Evolutionary conservation across 257 asterid species (phyloP).

Genomic region (Fraxinus americana): DNA sequence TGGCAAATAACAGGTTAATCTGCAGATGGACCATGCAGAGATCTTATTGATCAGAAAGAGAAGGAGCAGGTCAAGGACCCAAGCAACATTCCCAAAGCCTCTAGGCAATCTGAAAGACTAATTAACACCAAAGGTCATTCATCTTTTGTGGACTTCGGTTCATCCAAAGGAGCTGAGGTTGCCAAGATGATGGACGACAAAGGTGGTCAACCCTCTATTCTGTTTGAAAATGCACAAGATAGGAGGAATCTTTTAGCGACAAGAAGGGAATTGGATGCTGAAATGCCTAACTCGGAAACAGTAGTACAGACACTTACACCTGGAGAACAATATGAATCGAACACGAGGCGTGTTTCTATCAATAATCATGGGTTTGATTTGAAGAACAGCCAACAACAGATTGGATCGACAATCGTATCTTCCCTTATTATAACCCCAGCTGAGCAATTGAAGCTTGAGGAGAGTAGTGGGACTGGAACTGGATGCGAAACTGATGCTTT

Average conservation of each 20-base stretch:
- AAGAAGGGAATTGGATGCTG: conserved; percentile 53
- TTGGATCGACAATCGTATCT: conserved; percentile 37
- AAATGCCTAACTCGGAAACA: conserved; percentile 49
- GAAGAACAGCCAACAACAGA: conserved; percentile 45
- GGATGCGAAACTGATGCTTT: conserved; percentile 44
- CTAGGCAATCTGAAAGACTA: conserved; percentile 54
- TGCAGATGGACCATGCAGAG: conserved; percentile 78
- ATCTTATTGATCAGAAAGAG: conserved; percentile 72
- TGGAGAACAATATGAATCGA: conserved; percentile 52
- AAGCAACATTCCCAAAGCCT: conserved; percentile 49
- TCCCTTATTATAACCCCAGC: conserved; percentile 46
- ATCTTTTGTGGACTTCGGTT: conserved; percentile 41
- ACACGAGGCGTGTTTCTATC: conserved; percentile 40
- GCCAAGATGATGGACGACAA: conserved; percentile 55
- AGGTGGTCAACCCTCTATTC: conserved; percentile 40
- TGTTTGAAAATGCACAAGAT: conserved; percentile 59
- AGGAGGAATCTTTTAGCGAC: conserved; percentile 46
- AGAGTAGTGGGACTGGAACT: conserved; percentile 52
- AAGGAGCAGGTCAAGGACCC: conserved; percentile 69
- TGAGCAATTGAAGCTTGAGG: conserved; percentile 54
- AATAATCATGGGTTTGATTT: conserved; percentile 50
- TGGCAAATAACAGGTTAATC: conserved; percentile 27
- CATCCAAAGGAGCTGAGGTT: conserved; percentile 53
- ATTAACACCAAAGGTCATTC: conserved; percentile 50
- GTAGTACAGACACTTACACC: conserved; percentile 53